Evolutionary conservation across 1,284 basidiomycete species (phyloP).

Genomic region (Takashimella koratensis): DNA sequence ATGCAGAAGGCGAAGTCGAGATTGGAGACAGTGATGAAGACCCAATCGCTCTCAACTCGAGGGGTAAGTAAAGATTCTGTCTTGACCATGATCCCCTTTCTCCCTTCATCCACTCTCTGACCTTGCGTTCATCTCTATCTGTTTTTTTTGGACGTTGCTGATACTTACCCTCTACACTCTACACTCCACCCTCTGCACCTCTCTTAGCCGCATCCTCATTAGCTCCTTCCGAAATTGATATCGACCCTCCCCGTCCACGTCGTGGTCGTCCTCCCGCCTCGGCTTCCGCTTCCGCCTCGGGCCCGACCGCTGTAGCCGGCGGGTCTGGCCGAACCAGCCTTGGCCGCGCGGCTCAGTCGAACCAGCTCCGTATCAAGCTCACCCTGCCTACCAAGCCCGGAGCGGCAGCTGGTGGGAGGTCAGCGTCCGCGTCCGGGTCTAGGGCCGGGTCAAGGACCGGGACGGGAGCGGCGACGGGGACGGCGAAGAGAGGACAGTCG

Average conservation of each 20-base stretch:
- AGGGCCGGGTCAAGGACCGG: too few species aligned
- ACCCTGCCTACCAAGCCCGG: neutral
- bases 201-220: neutral
- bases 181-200: neutral
- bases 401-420: neutral
- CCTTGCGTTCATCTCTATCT: too few species aligned
- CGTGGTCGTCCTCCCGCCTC: neutral
- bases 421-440: too few species aligned
- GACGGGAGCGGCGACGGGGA: too few species aligned
- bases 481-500: too few species aligned
- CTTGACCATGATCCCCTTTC: neutral
- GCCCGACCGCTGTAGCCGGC: too few species aligned
- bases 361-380: neutral
- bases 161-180: too few species aligned
- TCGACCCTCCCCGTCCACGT: neutral
- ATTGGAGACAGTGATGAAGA: neutral
- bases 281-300: neutral
- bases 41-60: neutral
- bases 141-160: too few species aligned
- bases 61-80: neutral
- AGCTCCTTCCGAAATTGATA: neutral
- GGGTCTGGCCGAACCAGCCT: too few species aligned
- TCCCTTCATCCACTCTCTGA: neutral
- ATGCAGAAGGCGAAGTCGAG: slow-evolving; percentile 11
- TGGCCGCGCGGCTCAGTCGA: neutral